Base-by-base conservation (phyloP, 2,329 filamentous ascomycete species). In the Botrytis fabae region DNA sequence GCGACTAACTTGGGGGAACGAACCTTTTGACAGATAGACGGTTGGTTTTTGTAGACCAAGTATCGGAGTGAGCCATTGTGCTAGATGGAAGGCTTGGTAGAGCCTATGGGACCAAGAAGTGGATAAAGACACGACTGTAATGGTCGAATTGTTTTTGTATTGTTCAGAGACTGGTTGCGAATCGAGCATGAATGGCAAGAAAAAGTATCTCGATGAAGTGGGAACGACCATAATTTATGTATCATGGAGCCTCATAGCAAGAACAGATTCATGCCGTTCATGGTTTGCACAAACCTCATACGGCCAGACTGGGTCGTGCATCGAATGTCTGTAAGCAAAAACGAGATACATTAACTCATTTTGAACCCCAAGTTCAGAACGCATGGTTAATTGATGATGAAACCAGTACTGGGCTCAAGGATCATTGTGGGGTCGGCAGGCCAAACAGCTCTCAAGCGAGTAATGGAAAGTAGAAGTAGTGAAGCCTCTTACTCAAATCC, bases 11-110 rank as follows among this genome's bases (percentile, higher is more conserved):
- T n/a, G 20, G 35, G 40, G 22, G 28, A 35, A n/a, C 42, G 22
- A 69, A 72, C 63, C 61, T 42, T 8, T 72, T 48, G 35, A 48
- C 51, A 69, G 70, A 72, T n/a, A 51, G 51, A 42, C 28, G 18
- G 28, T 48, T 72, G 20, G 42, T 69, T 32, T 28, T n/a, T 2
- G 63, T 69, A 25, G 70, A 72, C 63, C 63, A 69, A 42, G 63
- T 22, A 46, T 72, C 42, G 18, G 63, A 69, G 8, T 42, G 60
- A 28, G 62, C 70, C 63, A 69, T 72, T 35, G 63, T 54, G 8
- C 9, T 22, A 16, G 20, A 28, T 51, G 51, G 35, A 32, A 57
- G 38, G n/a, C 18, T 46, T 42, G 22, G 20, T 20, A 42, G 40
- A 48, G 35, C 7, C 42, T 54, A 32, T 57, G 10, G 25, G 9